Evolutionary conservation across 2,329 filamentous ascomycete species (phyloP).

Genomic region (Trichophyton schoenleinii): DNA sequence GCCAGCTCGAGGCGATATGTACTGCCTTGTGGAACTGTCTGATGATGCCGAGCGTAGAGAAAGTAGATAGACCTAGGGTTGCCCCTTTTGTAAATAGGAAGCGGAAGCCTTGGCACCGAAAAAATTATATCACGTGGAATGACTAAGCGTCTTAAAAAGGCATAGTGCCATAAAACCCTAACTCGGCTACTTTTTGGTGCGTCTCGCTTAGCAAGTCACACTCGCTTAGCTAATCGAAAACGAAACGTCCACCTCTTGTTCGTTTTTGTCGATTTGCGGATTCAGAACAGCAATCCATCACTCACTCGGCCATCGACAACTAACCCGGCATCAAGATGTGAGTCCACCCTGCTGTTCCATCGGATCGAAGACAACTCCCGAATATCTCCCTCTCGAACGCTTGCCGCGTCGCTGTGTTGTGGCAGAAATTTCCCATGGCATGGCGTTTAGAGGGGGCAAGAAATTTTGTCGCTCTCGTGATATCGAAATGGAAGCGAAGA

Average conservation of each 20-base stretch:
- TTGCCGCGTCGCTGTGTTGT: background rate
- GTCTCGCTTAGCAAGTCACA: conserved; percentile 15
- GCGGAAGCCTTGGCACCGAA: no score
- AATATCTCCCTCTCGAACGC: background rate
- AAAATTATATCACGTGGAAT: background rate
- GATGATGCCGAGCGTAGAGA: background rate
- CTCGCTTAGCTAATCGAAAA: conserved; percentile 15
- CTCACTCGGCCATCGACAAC: conserved; percentile 13
- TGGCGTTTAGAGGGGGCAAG: background rate
- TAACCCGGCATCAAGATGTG: conserved; percentile 16
- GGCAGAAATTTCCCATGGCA: background rate
- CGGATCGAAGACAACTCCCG: background rate
- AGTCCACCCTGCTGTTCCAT: conserved; percentile 7
- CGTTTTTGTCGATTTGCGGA: conserved; percentile 8
- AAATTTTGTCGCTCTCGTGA: background rate
- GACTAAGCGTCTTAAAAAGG: background rate
- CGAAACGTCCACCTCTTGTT: conserved; percentile 4
- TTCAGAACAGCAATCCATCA: conserved; percentile 14
- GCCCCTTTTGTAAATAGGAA: background rate
- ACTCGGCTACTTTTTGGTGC: conserved; percentile 10
- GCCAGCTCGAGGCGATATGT: background rate
- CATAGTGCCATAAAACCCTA: conserved; percentile 11
- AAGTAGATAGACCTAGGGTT: background rate
- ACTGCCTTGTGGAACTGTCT: background rate
- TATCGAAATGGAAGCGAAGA: background rate